These are phyloP conservation scores for Lactarius tabidus DNA, from an alignment of 768 basidiomycete genomes.

Conservation along the genomic window DNA sequence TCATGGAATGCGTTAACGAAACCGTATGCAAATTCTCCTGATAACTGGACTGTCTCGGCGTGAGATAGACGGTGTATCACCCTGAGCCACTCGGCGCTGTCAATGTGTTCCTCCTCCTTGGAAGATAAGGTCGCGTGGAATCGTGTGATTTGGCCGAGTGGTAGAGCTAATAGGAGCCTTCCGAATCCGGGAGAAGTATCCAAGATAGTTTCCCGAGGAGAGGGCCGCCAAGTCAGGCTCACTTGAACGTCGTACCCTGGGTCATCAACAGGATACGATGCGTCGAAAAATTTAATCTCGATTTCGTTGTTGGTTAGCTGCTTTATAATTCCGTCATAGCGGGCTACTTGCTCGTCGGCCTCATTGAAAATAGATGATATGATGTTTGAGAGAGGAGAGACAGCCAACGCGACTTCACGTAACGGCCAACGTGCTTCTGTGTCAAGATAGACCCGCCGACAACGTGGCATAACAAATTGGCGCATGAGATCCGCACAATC, in stretches of 20 bases:
- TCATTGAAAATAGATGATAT: conserved; percentile 15
- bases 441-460: neutral
- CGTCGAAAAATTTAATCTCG: neutral
- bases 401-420: conserved; percentile 7
- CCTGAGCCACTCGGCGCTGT: conserved; percentile 8
- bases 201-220: neutral
- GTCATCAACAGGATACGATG: neutral
- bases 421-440: neutral
- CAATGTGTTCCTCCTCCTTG: neutral
- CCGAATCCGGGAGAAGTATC: conserved; percentile 5
- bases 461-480: conserved; percentile 9
- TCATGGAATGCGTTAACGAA: conserved; percentile 11
- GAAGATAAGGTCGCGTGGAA: neutral
- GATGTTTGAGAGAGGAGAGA: conserved; percentile 5
- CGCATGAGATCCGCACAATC: conserved; percentile 18
- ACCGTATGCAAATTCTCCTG: conserved; percentile 7
- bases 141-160: neutral
- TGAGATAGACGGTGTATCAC: conserved; percentile 14
- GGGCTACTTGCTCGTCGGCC: conserved; percentile 1
- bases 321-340: conserved; percentile 2
- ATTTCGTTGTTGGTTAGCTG: neutral
- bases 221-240: neutral
- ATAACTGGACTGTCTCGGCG: neutral
- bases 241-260: neutral
- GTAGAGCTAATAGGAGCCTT: conserved; percentile 10